A percentile compares a stretch with the other conserved stretches of the same genome.
Evolutionary conservation across 2,329 filamentous ascomycete genomes (phyloP).

Genomic region (Aspergillus fumigatus): DNA sequence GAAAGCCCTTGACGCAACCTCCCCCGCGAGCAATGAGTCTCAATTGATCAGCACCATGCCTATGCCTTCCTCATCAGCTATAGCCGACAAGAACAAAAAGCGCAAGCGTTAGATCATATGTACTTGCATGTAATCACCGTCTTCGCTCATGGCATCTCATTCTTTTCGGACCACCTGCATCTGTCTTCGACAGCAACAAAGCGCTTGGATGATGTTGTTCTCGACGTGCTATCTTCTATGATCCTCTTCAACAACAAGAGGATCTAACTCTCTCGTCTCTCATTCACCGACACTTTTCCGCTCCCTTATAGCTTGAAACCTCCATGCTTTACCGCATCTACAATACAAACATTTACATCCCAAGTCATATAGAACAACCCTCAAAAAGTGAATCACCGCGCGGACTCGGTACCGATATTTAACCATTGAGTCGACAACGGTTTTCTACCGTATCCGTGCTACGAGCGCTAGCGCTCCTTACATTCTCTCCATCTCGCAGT

Average conservation of each 20-base stretch:
- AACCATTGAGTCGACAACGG: background rate
- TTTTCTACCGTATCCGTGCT: background rate
- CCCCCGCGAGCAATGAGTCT: constrained; percentile 56
- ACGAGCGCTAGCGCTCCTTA: constrained; percentile 9
- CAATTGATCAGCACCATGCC: constrained; percentile 29
- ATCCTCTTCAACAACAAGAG: background rate
- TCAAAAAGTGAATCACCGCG: background rate
- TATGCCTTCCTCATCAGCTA: constrained; percentile 26
- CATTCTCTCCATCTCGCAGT: constrained; percentile 11
- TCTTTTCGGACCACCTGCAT: background rate
- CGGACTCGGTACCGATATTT: background rate
- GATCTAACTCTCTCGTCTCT: constrained; percentile 1
- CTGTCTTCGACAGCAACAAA: background rate
- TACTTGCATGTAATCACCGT: background rate
- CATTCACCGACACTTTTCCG: constrained; percentile 4
- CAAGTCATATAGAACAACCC: background rate
- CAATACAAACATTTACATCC: background rate
- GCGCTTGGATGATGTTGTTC: background rate
- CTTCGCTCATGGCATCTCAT: background rate
- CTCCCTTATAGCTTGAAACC: constrained; percentile 4
- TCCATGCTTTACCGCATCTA: constrained; percentile 4
- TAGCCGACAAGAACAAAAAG: constrained; percentile 62
- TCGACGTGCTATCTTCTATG: background rate
- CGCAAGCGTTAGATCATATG: constrained; percentile 53
- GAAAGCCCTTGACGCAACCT: constrained; percentile 42